These are phyloP conservation scores for Alternaria sp. DNA, from an alignment of 2,329 filamentous ascomycete genomes.

Conservation along the genomic window DNA sequence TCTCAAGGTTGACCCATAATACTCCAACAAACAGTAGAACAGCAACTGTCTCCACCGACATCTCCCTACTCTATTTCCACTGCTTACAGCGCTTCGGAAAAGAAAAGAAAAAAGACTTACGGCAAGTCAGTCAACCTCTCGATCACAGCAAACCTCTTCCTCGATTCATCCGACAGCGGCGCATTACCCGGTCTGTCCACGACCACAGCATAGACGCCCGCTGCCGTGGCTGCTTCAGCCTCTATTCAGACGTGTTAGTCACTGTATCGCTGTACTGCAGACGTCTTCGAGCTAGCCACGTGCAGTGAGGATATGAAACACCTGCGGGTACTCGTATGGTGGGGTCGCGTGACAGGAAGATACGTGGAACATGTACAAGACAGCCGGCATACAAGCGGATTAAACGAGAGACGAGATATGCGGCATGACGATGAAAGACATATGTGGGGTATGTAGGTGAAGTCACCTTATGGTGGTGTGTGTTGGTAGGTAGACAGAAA, in stretches of 20 bases:
- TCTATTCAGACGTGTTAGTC: slow-evolving; percentile 45
- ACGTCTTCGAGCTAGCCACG: not conserved
- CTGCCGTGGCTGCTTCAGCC: slow-evolving; percentile 55
- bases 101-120: not conserved
- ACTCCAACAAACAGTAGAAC: no score
- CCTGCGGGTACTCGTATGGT: not conserved
- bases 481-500: not conserved
- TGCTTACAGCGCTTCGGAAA: no score
- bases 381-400: not conserved
- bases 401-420: not conserved
- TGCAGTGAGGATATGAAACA: slow-evolving; percentile 5
- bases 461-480: slow-evolving; percentile 8
- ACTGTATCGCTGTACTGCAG: not conserved
- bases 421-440: slow-evolving; percentile 7
- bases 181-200: slow-evolving; percentile 74
- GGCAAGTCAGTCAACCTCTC: slow-evolving; percentile 51
- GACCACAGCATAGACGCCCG: slow-evolving; percentile 55
- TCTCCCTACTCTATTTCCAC: no score
- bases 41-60: no score
- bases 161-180: slow-evolving; percentile 55
- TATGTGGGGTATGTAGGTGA: not conserved
- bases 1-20: no score
- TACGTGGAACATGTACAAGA: slow-evolving; percentile 5
- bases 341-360: slow-evolving; percentile 12
- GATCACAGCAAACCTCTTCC: slow-evolving; percentile 36